Percentiles rank a stretch among this genome's conserved stretches.
These are phyloP conservation scores for Macroventuria anomochaeta DNA, from an alignment of 2,329 filamentous ascomycete species.

Conservation along the genomic window DNA sequence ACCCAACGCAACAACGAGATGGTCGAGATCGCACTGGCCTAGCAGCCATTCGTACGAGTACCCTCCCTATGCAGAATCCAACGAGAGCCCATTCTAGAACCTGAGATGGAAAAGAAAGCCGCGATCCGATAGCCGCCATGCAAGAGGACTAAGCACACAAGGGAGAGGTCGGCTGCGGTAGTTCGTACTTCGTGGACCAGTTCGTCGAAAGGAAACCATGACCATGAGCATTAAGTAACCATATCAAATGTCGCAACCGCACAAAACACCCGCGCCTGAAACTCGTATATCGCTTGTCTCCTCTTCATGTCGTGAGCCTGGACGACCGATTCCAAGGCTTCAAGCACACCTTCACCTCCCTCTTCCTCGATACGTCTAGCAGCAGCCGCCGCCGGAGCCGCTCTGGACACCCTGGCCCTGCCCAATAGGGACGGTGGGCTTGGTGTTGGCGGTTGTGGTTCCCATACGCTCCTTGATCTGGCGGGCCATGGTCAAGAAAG, in stretches of 20 bases:
- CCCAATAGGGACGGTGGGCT: slow-evolving; percentile 95
- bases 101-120: neutral
- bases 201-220: slow-evolving; percentile 16
- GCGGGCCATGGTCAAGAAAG: slow-evolving; percentile 99
- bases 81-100: slow-evolving; percentile 15
- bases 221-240: slow-evolving; percentile 21
- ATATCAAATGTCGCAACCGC: slow-evolving; percentile 17
- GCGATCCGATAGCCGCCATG: slow-evolving; percentile 1
- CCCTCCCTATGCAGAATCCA: slow-evolving; percentile 11
- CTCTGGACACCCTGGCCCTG: slow-evolving; percentile 93
- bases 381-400: slow-evolving; percentile 85
- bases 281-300: slow-evolving; percentile 15
- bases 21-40: slow-evolving; percentile 5
- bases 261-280: slow-evolving; percentile 20
- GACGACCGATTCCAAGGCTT: slow-evolving; percentile 7
- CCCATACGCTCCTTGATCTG: slow-evolving; percentile 99
- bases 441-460: slow-evolving; percentile 96
- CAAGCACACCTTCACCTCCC: slow-evolving; percentile 3
- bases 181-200: neutral
- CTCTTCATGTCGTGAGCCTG: slow-evolving; percentile 9
- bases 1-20: slow-evolving; percentile 10
- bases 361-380: slow-evolving; percentile 63
- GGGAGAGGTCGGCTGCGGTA: neutral
- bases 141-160: neutral
- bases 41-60: slow-evolving; percentile 1